These are phyloP conservation scores for Picochlorum sp. DNA, from an alignment of 139 green algal species.

Conservation along the genomic window DNA sequence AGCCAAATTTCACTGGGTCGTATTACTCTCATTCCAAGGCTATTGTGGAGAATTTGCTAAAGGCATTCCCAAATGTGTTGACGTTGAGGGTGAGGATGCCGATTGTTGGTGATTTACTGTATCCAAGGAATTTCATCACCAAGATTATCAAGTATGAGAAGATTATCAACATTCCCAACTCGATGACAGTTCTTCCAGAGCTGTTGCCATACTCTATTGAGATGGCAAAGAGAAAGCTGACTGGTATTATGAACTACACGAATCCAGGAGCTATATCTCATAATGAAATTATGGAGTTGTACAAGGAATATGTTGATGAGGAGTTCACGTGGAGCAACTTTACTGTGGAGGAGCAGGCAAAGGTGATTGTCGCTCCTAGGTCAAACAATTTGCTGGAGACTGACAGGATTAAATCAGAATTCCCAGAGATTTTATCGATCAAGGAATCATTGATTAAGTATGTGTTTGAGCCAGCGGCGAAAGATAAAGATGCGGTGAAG, in stretches of 20 bases:
- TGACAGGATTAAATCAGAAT: constrained; percentile 75
- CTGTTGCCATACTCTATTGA: constrained; percentile 85
- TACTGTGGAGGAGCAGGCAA: constrained; percentile 90
- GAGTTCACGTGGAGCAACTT: constrained; percentile 94
- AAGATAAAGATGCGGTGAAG: constrained; percentile 40
- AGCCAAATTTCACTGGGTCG: constrained; percentile 92
- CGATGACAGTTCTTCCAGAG: constrained; percentile 96
- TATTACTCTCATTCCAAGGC: constrained; percentile 97
- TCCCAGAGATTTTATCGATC: constrained; percentile 83
- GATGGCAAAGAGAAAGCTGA: constrained; percentile 82
- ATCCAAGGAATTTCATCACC: constrained; percentile 96
- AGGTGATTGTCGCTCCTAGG: constrained; percentile 91
- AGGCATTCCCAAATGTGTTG: constrained; percentile 85
- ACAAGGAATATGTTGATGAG: constrained; percentile 92
- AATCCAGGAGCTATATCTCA: constrained; percentile 94
- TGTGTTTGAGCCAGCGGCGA: constrained; percentile 28
- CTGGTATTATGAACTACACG: constrained; percentile 97
- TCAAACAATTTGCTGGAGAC: constrained; percentile 97
- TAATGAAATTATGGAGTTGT: constrained; percentile 94
- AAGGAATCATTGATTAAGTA: constrained; percentile 84
- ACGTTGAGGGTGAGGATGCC: constrained; percentile 94
- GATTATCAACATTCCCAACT: constrained; percentile 90
- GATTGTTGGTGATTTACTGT: constrained; percentile 80
- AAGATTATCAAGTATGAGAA: constrained; percentile 91
- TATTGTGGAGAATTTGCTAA: constrained; percentile 83